Evolutionary conservation across 805 yeast genomes (phyloP), one percentile per base, ranked within the genome.

Genomic region (Cyberlindnera americana): DNA sequence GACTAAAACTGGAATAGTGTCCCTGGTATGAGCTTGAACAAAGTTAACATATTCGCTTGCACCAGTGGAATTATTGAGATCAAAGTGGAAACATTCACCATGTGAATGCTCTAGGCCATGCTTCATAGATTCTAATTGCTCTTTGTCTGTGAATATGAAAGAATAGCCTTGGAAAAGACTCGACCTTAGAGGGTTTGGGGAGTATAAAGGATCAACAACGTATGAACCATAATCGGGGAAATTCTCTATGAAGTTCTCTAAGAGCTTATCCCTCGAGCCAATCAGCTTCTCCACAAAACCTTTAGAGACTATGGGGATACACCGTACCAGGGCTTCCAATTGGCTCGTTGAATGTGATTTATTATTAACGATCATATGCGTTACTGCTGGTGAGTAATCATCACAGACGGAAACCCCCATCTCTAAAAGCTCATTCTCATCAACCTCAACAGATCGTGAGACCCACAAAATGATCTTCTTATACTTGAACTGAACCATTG

Each of bases 241-340:
- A 18, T 38, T 40, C 3, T 12, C 30, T 12, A 52, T 50, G 42
- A 53, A 59, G 28, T 57, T 44, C 3, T 28, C 16, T 19, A 47
- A 41, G 30, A 49, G 26, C 13, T 18, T 29, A 5, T 46, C 46
- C 6, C 46, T 53, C 3, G 43, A 33, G 1, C 25, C 40, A 2
- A 35, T 25, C 1, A 65, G 28, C 0, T 52, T 53, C 3, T 51
- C 40, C 1, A 52, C 39, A 38, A 44, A 65, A 2, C 46, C 55
- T 7, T 39, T 35, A 11, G 44, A 47, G 3, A 60, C 59, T 2
- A 68, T 46, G 1, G 68, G 66, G 0, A 65, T 47, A 9, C 47
- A 51, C 7, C 43, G 37, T 14, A 60, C 48, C 39, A 67, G 38
- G 0, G 72, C 70, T 14, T 53, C 59, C 21, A 63, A 41, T 3